A percentile compares a stretch with the other conserved stretches of the same genome.
Conservation (phyloP, 2,329 filamentous ascomycete genomes). For the Triangularia verruculosa region DNA sequence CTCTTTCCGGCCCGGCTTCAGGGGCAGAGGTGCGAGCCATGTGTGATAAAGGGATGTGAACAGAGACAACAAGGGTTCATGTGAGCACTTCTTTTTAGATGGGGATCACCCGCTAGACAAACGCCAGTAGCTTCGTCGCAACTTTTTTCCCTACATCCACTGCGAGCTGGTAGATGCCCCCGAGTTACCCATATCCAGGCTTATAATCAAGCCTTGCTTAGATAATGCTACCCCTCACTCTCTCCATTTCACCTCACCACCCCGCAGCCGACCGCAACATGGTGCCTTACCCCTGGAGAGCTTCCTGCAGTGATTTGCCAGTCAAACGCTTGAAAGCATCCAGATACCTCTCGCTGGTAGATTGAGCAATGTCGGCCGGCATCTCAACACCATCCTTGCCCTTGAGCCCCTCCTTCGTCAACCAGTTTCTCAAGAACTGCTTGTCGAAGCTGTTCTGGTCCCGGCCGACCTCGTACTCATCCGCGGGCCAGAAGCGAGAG, state of each 20-base stretch:
- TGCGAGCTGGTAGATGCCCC: background rate
- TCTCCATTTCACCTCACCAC: background rate
- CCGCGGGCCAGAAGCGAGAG: constrained; percentile 82
- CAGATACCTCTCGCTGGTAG: constrained; percentile 69
- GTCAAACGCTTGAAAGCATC: constrained; percentile 73
- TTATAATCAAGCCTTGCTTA: background rate
- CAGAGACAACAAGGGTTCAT: background rate
- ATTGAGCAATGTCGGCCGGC: constrained; percentile 65
- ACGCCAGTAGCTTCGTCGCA: background rate
- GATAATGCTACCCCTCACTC: background rate
- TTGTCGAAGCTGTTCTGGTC: constrained; percentile 83
- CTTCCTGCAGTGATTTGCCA: constrained; percentile 47
- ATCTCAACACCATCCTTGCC: constrained; percentile 70
- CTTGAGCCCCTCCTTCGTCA: constrained; percentile 69
- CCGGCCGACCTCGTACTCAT: constrained; percentile 67
- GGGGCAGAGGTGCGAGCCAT: background rate
- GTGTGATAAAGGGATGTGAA: background rate
- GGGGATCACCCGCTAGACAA: background rate
- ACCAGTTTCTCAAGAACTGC: constrained; percentile 79
- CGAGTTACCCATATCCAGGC: background rate
- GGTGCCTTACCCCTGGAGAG: constrained; percentile 24
- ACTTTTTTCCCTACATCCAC: background rate
- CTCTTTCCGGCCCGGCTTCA: background rate
- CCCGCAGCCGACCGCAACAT: background rate
- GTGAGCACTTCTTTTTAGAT: background rate